Evolutionary conservation across 495 filamentous ascomycete species (phyloP).

Genomic region (Aspergillus wentii): DNA sequence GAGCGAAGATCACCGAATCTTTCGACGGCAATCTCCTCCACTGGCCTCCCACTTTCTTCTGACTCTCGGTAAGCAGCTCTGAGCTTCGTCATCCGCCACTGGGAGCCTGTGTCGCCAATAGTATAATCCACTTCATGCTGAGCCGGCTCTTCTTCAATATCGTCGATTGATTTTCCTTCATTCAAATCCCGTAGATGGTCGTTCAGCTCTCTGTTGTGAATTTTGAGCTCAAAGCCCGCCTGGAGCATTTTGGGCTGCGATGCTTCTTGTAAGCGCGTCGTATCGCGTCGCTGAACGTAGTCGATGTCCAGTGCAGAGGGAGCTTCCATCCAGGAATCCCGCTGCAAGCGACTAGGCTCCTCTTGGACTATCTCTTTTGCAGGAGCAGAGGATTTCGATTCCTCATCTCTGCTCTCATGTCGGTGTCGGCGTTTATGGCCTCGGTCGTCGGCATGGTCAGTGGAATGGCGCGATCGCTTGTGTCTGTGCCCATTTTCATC

Average conservation of each 20-base stretch:
- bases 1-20: constrained; percentile 75
- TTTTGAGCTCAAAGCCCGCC: constrained; percentile 66
- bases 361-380: constrained; percentile 27
- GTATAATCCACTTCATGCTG: constrained; percentile 71
- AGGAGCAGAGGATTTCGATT: constrained; percentile 13
- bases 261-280: constrained; percentile 30
- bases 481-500: constrained; percentile 46
- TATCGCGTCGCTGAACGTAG: constrained; percentile 66
- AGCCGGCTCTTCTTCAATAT: constrained; percentile 45
- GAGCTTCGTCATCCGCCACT: constrained; percentile 95
- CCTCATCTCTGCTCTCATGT: constrained; percentile 23
- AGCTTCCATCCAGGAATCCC: constrained; percentile 94
- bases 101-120: constrained; percentile 84
- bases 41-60: constrained; percentile 60
- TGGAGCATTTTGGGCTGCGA: constrained; percentile 47
- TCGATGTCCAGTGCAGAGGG: constrained; percentile 79
- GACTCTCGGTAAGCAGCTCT: constrained; percentile 79
- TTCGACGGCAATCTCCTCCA: constrained; percentile 79
- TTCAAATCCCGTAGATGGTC: constrained; percentile 59
- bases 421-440: constrained; percentile 34
- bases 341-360: constrained; percentile 38
- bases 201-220: constrained; percentile 82
- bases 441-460: constrained; percentile 36
- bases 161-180: constrained; percentile 48
- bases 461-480: constrained; percentile 49